Evolutionary conservation across 345 rosid genomes (phyloP).

Genomic region (Salix purpurea): DNA sequence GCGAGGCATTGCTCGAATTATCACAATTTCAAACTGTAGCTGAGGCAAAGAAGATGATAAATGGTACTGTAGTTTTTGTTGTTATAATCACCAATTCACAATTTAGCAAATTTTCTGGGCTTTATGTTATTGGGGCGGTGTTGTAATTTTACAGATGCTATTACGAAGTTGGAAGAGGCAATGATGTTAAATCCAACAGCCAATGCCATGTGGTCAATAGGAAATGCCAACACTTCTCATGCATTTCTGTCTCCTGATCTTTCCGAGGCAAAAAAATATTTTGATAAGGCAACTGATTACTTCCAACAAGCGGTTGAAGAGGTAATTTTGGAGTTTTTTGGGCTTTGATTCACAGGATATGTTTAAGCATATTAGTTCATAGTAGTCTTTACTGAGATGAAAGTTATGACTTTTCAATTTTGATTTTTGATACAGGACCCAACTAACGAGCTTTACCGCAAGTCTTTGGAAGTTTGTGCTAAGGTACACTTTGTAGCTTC

Average conservation of each 20-base stretch:
- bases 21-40: slow-evolving; percentile 47
- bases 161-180: slow-evolving; percentile 27
- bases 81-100: neutral
- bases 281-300: slow-evolving; percentile 12
- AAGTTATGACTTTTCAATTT: neutral
- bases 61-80: slow-evolving; percentile 15
- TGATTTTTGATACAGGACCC: slow-evolving; percentile 20
- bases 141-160: slow-evolving; percentile 9
- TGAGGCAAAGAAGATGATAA: slow-evolving; percentile 39
- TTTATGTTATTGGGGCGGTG: neutral
- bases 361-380: neutral
- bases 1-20: slow-evolving; percentile 58
- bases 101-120: neutral
- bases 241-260: slow-evolving; percentile 19
- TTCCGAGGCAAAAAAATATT: slow-evolving; percentile 13
- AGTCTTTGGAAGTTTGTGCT: slow-evolving; percentile 18
- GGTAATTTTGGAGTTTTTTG: slow-evolving; percentile 5
- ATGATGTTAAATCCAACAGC: slow-evolving; percentile 19
- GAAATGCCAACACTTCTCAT: slow-evolving; percentile 21
- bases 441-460: slow-evolving; percentile 17
- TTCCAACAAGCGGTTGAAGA: slow-evolving; percentile 23
- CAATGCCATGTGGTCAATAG: slow-evolving; percentile 16
- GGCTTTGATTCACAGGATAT: neutral
- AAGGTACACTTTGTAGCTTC: slow-evolving; percentile 10
- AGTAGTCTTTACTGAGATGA: neutral